These are phyloP conservation scores for Pythium dissimile DNA, from an alignment of 352 stramenopile species.

Conservation along the genomic window DNA sequence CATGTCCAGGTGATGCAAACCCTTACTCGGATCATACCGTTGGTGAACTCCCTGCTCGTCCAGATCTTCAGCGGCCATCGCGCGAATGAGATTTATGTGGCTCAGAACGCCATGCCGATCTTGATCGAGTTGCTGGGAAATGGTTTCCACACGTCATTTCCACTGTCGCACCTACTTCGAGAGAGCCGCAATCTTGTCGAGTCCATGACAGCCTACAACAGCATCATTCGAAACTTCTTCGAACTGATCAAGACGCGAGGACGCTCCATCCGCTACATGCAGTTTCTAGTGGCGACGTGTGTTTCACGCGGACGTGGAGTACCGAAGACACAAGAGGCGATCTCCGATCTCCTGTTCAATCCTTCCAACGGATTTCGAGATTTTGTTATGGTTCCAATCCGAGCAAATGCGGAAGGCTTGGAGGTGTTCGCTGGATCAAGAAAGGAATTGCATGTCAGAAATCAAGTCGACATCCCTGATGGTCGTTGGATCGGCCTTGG, in stretches of 20 bases:
- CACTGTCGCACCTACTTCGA: conserved; percentile 59
- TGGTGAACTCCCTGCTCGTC: conserved; percentile 53
- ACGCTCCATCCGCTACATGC: conserved; percentile 70
- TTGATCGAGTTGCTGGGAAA: conserved; percentile 73
- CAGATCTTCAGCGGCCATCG: conserved; percentile 61
- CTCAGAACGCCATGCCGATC: conserved; percentile 52
- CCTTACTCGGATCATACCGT: conserved; percentile 52
- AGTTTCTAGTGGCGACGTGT: conserved; percentile 70
- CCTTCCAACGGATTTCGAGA: conserved; percentile 48
- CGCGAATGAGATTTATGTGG: conserved; percentile 52
- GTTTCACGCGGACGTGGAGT: conserved; percentile 53
- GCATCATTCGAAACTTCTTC: conserved; percentile 67
- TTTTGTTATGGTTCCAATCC: conserved; percentile 51
- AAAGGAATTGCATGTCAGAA: neutral
- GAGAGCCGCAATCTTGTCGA: conserved; percentile 73
- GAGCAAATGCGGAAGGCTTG: conserved; percentile 38
- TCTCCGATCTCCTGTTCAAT: conserved; percentile 71
- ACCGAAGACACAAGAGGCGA: conserved; percentile 69
- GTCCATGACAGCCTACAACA: conserved; percentile 57
- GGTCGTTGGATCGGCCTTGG: conserved; percentile 43
- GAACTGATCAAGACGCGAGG: conserved; percentile 65
- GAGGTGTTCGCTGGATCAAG: conserved; percentile 29
- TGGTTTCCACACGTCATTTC: conserved; percentile 64
- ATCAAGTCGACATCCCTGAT: neutral
- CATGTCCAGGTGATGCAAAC: conserved; percentile 37